A percentile compares a stretch with the other conserved stretches of the same genome.
These are phyloP conservation scores for Globisporangium iwayamae DNA, from an alignment of 352 stramenopile genomes.

Conservation along the genomic window DNA sequence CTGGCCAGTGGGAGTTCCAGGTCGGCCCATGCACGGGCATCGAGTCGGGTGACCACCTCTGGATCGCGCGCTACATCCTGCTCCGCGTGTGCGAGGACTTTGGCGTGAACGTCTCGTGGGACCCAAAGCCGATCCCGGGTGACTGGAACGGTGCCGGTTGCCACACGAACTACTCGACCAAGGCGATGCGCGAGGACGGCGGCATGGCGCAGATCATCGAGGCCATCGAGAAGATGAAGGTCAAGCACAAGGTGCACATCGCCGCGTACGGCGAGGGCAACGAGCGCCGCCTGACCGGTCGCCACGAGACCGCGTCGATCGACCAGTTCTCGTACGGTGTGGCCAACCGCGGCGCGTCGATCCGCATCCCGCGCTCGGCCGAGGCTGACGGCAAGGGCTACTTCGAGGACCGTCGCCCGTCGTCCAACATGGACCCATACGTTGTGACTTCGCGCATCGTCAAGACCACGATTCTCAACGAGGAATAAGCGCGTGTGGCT, in stretches of 20 bases:
- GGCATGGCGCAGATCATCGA: slow-evolving; percentile 94
- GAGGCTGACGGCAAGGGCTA: slow-evolving; percentile 90
- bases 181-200: slow-evolving; percentile 94
- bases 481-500: slow-evolving; percentile 34
- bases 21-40: slow-evolving; percentile 96
- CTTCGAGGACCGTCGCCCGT: slow-evolving; percentile 95
- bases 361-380: slow-evolving; percentile 90
- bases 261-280: slow-evolving; percentile 95
- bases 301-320: slow-evolving; percentile 96
- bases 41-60: slow-evolving; percentile 94
- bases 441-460: slow-evolving; percentile 96
- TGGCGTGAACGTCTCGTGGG: slow-evolving; percentile 95
- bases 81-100: slow-evolving; percentile 97
- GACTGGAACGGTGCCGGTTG: slow-evolving; percentile 97
- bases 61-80: slow-evolving; percentile 97
- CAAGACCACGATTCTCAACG: slow-evolving; percentile 91
- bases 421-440: slow-evolving; percentile 99
- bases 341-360: slow-evolving; percentile 94
- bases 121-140: slow-evolving; percentile 97
- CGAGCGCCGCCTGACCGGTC: slow-evolving; percentile 94
- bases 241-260: slow-evolving; percentile 97
- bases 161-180: slow-evolving; percentile 97
- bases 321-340: slow-evolving; percentile 96
- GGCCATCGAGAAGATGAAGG: slow-evolving; percentile 96
- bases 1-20: slow-evolving; percentile 97